Conservation (phyloP, 352 stramenopile species). For the Phytophthora niederhauseri region DNA sequence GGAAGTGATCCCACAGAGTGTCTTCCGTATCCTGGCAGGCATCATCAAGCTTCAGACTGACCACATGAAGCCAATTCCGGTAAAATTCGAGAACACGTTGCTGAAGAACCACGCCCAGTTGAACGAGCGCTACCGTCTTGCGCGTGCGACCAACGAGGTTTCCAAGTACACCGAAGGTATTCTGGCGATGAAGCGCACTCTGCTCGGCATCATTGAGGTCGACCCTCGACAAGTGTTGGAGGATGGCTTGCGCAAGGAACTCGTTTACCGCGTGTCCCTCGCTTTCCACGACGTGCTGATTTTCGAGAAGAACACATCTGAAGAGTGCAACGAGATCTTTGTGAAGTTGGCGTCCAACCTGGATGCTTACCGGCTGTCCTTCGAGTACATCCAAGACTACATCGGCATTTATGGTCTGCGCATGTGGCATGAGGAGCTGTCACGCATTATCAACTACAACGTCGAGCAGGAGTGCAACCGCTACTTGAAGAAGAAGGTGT, state of each 20-base stretch:
- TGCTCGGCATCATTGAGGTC: constrained; percentile 95
- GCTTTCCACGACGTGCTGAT: constrained; percentile 89
- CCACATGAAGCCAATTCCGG: constrained; percentile 90
- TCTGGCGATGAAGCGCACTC: constrained; percentile 94
- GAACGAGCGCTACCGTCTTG: constrained; percentile 93
- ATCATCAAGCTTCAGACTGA: constrained; percentile 95
- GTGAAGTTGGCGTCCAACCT: constrained; percentile 83
- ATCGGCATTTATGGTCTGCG: constrained; percentile 94
- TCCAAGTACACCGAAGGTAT: constrained; percentile 97
- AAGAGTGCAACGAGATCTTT: constrained; percentile 89
- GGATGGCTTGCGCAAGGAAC: constrained; percentile 94
- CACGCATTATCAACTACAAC: constrained; percentile 96
- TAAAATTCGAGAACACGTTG: constrained; percentile 93
- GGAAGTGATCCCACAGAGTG: constrained; percentile 94
- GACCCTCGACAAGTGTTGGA: constrained; percentile 94
- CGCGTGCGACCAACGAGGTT: constrained; percentile 94
- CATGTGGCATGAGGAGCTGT: constrained; percentile 96
- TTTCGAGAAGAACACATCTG: constrained; percentile 84
- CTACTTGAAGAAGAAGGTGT: constrained; percentile 95
- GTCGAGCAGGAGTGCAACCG: constrained; percentile 96
- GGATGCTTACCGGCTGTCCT: constrained; percentile 90
- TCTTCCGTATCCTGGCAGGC: constrained; percentile 94
- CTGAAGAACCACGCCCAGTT: constrained; percentile 94
- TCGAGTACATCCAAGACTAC: constrained; percentile 98
- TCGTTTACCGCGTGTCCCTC: constrained; percentile 91